Evolutionary conservation across 176 grass and related monocot genomes (phyloP).

Genomic region (Raddia distichophylla): DNA sequence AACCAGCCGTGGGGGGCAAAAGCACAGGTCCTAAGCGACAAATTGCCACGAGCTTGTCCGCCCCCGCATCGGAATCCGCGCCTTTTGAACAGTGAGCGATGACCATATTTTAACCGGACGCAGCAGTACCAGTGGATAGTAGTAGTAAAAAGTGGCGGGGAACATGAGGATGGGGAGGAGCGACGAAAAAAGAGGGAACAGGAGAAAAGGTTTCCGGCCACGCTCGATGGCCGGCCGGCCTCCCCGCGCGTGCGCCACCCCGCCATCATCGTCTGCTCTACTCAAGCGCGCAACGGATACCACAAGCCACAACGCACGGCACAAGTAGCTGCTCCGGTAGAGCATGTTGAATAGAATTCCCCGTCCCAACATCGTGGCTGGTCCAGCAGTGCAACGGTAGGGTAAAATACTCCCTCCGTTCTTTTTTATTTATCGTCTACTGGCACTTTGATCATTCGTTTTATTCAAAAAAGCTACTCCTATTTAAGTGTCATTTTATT

Average conservation of each 20-base stretch:
- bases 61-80: conserved; percentile 34
- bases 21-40: conserved; percentile 47
- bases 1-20: background rate
- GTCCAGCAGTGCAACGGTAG: too few species aligned
- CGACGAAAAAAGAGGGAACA: conserved; percentile 33
- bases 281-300: conserved; percentile 39
- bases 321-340: too few species aligned
- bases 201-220: conserved; percentile 23
- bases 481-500: too few species aligned
- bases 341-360: too few species aligned
- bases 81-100: conserved; percentile 11
- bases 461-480: too few species aligned
- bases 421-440: too few species aligned
- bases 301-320: background rate
- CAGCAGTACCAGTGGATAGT: conserved; percentile 3
- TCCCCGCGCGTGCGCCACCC: conserved; percentile 30
- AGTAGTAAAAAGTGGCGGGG: conserved; percentile 35
- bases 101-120: conserved; percentile 35
- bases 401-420: too few species aligned
- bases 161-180: conserved; percentile 35
- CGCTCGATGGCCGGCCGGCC: background rate
- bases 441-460: too few species aligned
- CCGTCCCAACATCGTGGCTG: too few species aligned
- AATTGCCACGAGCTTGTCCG: conserved; percentile 50
- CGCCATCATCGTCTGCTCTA: conserved; percentile 48